Conservation (phyloP, 164 flowering plant genomes). For the Nymphaea thermarum region DNA sequence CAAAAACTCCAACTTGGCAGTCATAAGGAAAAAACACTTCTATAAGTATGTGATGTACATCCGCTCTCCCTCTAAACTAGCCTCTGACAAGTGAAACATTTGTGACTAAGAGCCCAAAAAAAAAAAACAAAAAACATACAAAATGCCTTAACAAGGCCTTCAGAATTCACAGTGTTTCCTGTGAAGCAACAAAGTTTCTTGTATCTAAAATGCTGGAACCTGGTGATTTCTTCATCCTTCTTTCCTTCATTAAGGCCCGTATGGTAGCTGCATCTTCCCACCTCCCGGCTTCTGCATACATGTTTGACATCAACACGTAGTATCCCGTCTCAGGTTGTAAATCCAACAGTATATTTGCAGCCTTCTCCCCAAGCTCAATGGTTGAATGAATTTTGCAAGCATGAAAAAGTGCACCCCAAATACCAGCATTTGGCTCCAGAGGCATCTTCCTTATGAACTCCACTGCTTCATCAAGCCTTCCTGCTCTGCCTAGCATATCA, state of each 20-base stretch:
- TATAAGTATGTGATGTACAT: no score
- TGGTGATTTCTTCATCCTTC: slow-evolving; percentile 43
- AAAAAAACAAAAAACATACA: no score
- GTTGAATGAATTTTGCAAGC: slow-evolving; percentile 57
- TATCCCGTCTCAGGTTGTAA: slow-evolving; percentile 43
- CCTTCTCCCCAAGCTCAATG: slow-evolving; percentile 56
- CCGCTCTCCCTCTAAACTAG: no score
- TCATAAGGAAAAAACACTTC: no score
- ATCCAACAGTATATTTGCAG: slow-evolving; percentile 38
- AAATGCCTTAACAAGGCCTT: no score
- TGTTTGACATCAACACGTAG: slow-evolving; percentile 48
- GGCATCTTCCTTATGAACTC: slow-evolving; percentile 55
- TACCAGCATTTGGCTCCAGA: slow-evolving; percentile 28
- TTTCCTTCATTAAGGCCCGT: slow-evolving; percentile 47
- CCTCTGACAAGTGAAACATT: no score
- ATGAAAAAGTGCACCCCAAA: slow-evolving; percentile 62
- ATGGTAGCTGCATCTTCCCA: slow-evolving; percentile 39
- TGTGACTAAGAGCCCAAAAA: no score
- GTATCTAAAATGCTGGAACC: slow-evolving; percentile 35
- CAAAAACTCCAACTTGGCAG: no score
- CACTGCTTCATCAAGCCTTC: slow-evolving; percentile 58
- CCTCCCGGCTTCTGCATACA: slow-evolving; percentile 46
- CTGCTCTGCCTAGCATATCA: slow-evolving; percentile 59
- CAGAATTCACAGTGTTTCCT: no score
- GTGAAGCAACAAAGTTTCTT: no score